A percentile compares a stretch with the other conserved stretches of the same genome.
These are phyloP conservation scores for Neofusicoccum kwambonambiense DNA, from an alignment of 2,329 filamentous ascomycete species.

Conservation along the genomic window DNA sequence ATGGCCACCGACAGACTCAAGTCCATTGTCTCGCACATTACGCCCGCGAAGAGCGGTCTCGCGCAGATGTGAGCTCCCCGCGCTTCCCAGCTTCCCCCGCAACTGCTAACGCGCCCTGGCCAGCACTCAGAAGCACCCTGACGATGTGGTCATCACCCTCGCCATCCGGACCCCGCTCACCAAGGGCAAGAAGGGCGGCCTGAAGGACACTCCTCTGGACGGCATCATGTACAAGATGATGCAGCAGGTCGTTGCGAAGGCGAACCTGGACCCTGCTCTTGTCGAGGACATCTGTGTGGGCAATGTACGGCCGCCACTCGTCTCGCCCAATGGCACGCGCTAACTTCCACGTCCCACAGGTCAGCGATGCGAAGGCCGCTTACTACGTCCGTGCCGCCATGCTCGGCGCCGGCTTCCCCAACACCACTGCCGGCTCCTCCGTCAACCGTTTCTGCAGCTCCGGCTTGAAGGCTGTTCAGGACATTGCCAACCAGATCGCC, in stretches of 20 bases:
- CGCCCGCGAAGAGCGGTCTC: slow-evolving; percentile 69
- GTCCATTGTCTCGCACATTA: slow-evolving; percentile 83
- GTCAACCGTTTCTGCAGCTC: slow-evolving; percentile 98
- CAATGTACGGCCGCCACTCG: slow-evolving; percentile 64
- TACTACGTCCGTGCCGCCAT: slow-evolving; percentile 89
- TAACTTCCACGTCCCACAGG: slow-evolving; percentile 45
- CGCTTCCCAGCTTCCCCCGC: not conserved
- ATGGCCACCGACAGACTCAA: slow-evolving; percentile 86
- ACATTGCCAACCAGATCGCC: slow-evolving; percentile 86
- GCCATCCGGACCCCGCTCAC: slow-evolving; percentile 84
- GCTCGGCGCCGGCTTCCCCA: slow-evolving; percentile 89
- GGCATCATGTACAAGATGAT: slow-evolving; percentile 80
- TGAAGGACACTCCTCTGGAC: slow-evolving; percentile 92
- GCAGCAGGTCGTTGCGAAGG: slow-evolving; percentile 63
- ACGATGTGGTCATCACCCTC: slow-evolving; percentile 95
- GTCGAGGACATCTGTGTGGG: slow-evolving; percentile 90
- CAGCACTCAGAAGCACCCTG: slow-evolving; percentile 87
- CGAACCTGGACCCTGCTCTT: slow-evolving; percentile 74
- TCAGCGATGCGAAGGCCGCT: slow-evolving; percentile 79
- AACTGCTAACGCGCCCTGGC: not conserved
- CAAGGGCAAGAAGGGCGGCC: slow-evolving; percentile 86
- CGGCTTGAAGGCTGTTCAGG: slow-evolving; percentile 90
- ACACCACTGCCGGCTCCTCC: slow-evolving; percentile 76
- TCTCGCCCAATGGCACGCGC: not conserved
- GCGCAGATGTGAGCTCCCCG: slow-evolving; percentile 68